Conservation (phyloP, 2,329 filamentous ascomycete species). For the Aspergillus hiratsukae region DNA sequence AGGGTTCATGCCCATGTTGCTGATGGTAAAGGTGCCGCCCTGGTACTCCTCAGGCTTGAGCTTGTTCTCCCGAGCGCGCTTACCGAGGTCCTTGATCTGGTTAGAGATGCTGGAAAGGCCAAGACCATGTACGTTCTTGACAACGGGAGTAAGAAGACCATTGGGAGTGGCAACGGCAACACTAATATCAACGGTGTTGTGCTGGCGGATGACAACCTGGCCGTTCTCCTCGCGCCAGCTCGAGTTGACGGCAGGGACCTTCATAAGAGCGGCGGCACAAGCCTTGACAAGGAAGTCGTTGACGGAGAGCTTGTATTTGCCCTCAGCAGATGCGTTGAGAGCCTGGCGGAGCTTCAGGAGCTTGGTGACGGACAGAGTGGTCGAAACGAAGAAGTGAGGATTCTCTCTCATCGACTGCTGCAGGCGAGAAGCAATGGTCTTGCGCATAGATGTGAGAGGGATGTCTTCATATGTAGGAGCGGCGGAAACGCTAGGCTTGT, state of each 20-base stretch:
- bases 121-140: constrained; percentile 79
- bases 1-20: constrained; percentile 99
- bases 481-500: constrained; percentile 52
- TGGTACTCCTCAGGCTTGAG: constrained; percentile 99
- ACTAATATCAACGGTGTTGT: constrained; percentile 88
- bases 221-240: constrained; percentile 81
- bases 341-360: constrained; percentile 93
- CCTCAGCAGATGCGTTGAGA: constrained; percentile 81
- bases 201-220: constrained; percentile 77
- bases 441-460: constrained; percentile 89
- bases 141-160: constrained; percentile 95
- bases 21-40: constrained; percentile 97
- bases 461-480: constrained; percentile 74
- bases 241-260: constrained; percentile 93
- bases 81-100: constrained; percentile 92
- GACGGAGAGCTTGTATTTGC: constrained; percentile 98
- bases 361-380: constrained; percentile 86
- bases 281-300: constrained; percentile 99
- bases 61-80: constrained; percentile 94
- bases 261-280: constrained; percentile 78
- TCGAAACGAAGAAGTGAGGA: constrained; percentile 96
- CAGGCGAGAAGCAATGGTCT: constrained; percentile 90
- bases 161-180: constrained; percentile 91
- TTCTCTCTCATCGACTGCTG: constrained; percentile 86
- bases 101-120: constrained; percentile 84